phyloP scores from a whole-genome alignment of 306 rosid species.

The Cicer yamashitae region DNA sequence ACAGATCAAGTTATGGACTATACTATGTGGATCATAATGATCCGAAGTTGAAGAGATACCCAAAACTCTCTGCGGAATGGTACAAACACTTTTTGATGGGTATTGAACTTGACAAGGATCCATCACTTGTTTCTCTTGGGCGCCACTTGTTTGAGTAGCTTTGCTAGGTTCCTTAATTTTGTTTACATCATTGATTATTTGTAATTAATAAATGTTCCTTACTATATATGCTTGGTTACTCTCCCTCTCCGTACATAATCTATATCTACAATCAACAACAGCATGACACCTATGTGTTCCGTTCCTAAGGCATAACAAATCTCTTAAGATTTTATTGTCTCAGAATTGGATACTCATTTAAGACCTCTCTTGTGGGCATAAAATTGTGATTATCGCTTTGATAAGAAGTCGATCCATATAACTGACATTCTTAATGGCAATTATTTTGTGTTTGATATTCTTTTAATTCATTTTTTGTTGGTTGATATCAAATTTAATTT shows the following conservation, averaged over 20 bases:
- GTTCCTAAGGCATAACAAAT: no score
- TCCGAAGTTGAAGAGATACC: slow-evolving; percentile 56
- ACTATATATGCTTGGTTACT: not conserved
- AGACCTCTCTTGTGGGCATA: no score
- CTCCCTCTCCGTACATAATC: not conserved
- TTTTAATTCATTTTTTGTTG: no score
- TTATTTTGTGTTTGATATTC: no score
- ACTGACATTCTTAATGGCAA: no score
- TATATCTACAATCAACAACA: no score
- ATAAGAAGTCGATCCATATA: no score
- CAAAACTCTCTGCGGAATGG: slow-evolving; percentile 58
- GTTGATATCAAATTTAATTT: no score
- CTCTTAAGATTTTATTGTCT: no score
- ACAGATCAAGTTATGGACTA: slow-evolving; percentile 42
- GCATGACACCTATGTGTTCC: no score
- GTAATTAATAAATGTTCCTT: not conserved
- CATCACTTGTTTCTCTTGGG: slow-evolving; percentile 39
- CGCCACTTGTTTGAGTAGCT: slow-evolving; percentile 37
- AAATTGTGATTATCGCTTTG: no score
- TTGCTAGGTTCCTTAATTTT: slow-evolving; percentile 6
- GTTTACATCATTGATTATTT: not conserved
- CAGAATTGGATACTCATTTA: no score
- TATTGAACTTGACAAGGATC: slow-evolving; percentile 40
- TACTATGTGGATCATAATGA: slow-evolving; percentile 51
- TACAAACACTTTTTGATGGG: slow-evolving; percentile 44